Percentiles rank a stretch among this genome's conserved stretches.
These are phyloP conservation scores for Colletotrichum sp. DNA, from an alignment of 2,329 filamentous ascomycete species.

Conservation along the genomic window DNA sequence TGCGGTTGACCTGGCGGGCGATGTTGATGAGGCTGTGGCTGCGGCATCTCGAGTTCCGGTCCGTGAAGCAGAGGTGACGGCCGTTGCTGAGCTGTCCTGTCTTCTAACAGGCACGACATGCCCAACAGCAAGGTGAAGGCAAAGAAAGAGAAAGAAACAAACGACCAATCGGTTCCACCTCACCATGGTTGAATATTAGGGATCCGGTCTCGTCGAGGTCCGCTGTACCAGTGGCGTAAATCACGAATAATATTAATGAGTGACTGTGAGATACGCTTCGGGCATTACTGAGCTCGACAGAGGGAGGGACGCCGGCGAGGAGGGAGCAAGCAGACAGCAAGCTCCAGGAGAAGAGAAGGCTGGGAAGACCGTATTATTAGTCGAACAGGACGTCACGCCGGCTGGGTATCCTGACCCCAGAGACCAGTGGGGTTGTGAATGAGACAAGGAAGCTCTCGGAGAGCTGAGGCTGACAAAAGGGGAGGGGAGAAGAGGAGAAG, in stretches of 20 bases:
- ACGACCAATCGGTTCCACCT: constrained; percentile 38
- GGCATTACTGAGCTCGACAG: background rate
- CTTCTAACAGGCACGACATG: constrained; percentile 37
- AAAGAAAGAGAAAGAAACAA: constrained; percentile 43
- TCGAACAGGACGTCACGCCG: background rate
- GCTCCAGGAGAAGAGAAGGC: background rate
- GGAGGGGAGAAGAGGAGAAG: background rate
- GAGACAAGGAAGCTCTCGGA: constrained; percentile 1
- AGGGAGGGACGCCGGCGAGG: background rate
- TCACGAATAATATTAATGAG: background rate
- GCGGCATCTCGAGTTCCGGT: background rate
- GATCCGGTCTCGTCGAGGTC: background rate
- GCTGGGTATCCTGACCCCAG: background rate
- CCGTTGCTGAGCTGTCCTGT: constrained; percentile 35
- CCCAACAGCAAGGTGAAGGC: constrained; percentile 41
- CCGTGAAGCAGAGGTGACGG: constrained; percentile 17
- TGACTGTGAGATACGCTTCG: background rate
- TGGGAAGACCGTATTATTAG: constrained; percentile 1
- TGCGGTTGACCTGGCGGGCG: background rate
- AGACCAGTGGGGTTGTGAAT: constrained; percentile 6
- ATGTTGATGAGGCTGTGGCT: background rate
- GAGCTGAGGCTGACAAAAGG: constrained; percentile 16
- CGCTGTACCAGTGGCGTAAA: background rate
- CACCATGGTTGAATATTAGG: background rate
- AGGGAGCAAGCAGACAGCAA: background rate